Evolutionary conservation across 495 filamentous ascomycete genomes (phyloP), one percentile per base, ranked within the genome.

Genomic region (Penicillium tannophilum): DNA sequence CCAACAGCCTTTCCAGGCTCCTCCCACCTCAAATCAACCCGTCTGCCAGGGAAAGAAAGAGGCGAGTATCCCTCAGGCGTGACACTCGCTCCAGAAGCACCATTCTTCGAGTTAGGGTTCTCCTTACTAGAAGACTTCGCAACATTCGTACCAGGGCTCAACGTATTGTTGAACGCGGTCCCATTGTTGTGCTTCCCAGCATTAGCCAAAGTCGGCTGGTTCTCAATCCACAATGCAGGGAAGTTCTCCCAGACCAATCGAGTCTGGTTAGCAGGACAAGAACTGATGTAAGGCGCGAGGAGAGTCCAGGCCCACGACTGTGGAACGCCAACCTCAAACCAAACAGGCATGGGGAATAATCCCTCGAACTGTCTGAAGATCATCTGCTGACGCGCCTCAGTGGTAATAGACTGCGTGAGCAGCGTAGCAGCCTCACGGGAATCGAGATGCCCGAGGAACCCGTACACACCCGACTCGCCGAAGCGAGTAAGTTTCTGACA

Each of bases 231-330:
- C 6, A 96, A 79, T 0, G 79, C 80, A 0, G 92, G 92, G 79
- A 92, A 95, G 76, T 96, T 96, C 69, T 95, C 89, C 91, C 91
- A 96, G 9, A 86, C 78, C 35, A 96, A 75, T 5, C 89, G 83
- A 4, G 90, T 96, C 60, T 87, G 84, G 63, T 88, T 86, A 49
- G 70, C 71, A 0, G 91, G 91, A 69, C 92, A 97, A 10, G 80
- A 85, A 46, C 83, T 87, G 73, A 97, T 93, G 70, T 90, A 92
- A 0, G 89, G 92, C 0, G 92, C 90, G 41, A 97, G 79, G 8
- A 90, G 79, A 0, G 91, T 88, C 92, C 92, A 96, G 2, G 87
- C 84, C 90, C 92, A 95, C 0, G 87, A 90, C 68, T 95, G 92
- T 0, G 91, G 90, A 23, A 92, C 82, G 26, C 90, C 90, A 12